Evolutionary conservation across 2,329 filamentous ascomycete species (phyloP), one percentile per base, ranked within the genome.

Genomic region (Neophaeococcomyces aloes): DNA sequence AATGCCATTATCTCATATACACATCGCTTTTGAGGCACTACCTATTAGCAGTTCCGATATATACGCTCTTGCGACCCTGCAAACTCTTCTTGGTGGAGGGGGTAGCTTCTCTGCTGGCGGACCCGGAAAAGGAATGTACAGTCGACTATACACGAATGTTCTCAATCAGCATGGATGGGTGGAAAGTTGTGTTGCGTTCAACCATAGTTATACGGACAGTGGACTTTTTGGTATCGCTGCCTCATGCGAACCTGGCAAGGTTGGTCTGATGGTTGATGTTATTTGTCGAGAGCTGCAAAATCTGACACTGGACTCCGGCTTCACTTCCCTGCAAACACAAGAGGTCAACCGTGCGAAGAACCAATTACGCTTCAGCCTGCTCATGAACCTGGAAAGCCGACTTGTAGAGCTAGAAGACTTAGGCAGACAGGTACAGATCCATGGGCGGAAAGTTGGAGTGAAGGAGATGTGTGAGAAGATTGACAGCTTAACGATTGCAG

Each of bases 71-170:
- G 91, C 91, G 5, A 94, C 89, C 1, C 74, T 98, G 1, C 93
- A 96, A 65, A 96, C 87, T 1, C 81, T 98, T 7, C 84, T 98
- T 27, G 91, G 91, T 46, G 91, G 91, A 37, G 91, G 91, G 38
- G 91, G 91, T 18, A 95, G 88, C 44, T 98, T 98, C 70, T 94
- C 86, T 13, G 91, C 91, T 42, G 91, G 91, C 56, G 91, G 91
- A 0, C 91, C 91, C 3, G 91, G 91, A 42, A 98, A 98, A 70
- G 91, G 91, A 62, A 98, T 98, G 91, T 96, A 96, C 72, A 94
- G 86, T 29, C 83, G 91, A 10, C 77, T 98, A 7, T 98, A 95
- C 72, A 96, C 88, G 51, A 94, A 95, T 61, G 89, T 96, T 0
- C 76, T 98, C 40, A 98, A 98, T 70, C 88, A 96, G 66, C 81